Base-by-base conservation (phyloP, 352 stramenopile genomes). In the Thraustochytrium striatum region DNA sequence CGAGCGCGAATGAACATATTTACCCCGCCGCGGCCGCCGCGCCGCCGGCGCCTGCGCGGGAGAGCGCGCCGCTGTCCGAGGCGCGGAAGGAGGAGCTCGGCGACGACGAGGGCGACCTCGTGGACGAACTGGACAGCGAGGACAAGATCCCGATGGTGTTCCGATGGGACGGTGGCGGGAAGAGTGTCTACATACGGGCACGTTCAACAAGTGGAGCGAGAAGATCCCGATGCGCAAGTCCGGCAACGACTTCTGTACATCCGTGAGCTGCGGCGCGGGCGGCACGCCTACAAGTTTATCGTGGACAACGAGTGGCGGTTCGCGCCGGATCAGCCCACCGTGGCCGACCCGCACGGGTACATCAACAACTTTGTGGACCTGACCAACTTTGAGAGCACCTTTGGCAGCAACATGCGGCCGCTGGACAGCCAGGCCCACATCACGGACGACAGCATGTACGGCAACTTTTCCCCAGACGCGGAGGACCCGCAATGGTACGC, bases 301-400 rank as follows among this genome's bases (percentile, higher is more conserved):
- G 96, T 99, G 33, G 96, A 99, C 83, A 95, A 99, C 81, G 96
- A 99, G 86, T 99, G 96, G 96, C 89, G 96, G 36, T 97, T 95
- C 70, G 91, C 92, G 19, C 92, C 92, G 2, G 90, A 95, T 58
- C 89, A 95, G 83, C 94, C 97, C 47, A 99, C 96, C 2, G 95
- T 99, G 36, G 95, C 96, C 8, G 96, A 99, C 83, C 95, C 98
- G 41, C 94, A 99, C 85, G 95, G 95, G 43, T 95, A 97, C 78
- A 97, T 99, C 57, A 99, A 99, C 87, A 99, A 99, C 85, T 98
- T 98, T 83, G 97, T 99, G 72, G 96, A 99, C 86, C 94, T 99
- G 38, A 98, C 93, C 11, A 94, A 98, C 61, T 99, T 99, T 79
- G 90, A 91, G 59, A 58, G 52, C 28, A 80, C 39, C 0, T 72